Percentiles rank a stretch among this genome's conserved stretches.
Evolutionary conservation across 2,329 filamentous ascomycete species (phyloP).

Genomic region (Ophiocordyceps unilateralis): DNA sequence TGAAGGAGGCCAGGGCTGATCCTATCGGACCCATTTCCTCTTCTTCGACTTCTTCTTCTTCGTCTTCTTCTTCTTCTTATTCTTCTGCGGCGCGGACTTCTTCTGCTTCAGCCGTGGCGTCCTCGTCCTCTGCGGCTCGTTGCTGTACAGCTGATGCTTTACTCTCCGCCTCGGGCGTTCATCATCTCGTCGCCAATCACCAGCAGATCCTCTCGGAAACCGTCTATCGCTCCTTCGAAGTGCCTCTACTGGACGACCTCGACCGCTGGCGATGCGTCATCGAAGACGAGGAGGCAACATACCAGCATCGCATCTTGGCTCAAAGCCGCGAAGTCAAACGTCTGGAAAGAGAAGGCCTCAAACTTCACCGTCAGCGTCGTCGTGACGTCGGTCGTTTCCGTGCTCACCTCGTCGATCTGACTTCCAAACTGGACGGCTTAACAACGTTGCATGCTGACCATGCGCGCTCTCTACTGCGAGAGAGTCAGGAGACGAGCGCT

Average conservation of each 20-base stretch:
- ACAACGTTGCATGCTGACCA: constrained; percentile 43
- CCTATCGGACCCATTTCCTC: constrained; percentile 21
- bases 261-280: constrained; percentile 47
- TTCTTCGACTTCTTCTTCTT: not conserved
- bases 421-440: constrained; percentile 42
- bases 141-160: constrained; percentile 46
- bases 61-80: not conserved
- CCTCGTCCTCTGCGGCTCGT: constrained; percentile 13
- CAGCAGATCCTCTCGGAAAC: constrained; percentile 54
- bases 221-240: constrained; percentile 50
- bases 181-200: constrained; percentile 52
- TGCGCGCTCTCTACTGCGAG: constrained; percentile 38
- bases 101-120: not conserved
- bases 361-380: constrained; percentile 40
- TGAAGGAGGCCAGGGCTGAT: constrained; percentile 49
- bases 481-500: constrained; percentile 46
- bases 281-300: constrained; percentile 46
- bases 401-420: constrained; percentile 46
- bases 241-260: constrained; percentile 51
- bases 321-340: constrained; percentile 43
- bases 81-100: not conserved
- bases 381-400: constrained; percentile 45
- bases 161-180: constrained; percentile 44
- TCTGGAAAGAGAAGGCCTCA: constrained; percentile 47
- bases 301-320: constrained; percentile 34